Conservation (phyloP, 257 asterid species). For the Cruciata laevipes region DNA sequence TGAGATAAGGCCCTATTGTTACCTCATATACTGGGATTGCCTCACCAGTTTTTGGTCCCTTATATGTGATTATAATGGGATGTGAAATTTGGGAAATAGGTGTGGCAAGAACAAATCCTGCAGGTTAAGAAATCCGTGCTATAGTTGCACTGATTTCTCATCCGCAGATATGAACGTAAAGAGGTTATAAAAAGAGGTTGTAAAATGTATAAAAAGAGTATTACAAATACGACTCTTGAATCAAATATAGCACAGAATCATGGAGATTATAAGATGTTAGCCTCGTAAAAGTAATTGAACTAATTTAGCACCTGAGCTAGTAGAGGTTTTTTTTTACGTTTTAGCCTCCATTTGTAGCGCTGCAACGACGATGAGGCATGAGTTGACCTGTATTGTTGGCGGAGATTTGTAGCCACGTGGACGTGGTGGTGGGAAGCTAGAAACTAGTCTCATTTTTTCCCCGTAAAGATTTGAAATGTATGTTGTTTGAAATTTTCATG, state of each 20-base stretch:
- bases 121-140: background rate
- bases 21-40: background rate
- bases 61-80: background rate
- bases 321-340: background rate
- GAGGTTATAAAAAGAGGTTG: no score
- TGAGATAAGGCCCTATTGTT: constrained; percentile 59
- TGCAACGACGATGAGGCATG: background rate
- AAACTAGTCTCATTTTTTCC: background rate
- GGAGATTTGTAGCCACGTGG: background rate
- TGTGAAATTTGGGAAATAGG: background rate
- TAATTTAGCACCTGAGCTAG: background rate
- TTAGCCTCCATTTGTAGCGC: background rate
- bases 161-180: no score
- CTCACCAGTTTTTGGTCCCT: background rate
- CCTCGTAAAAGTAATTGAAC: no score
- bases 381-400: background rate
- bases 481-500: background rate
- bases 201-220: background rate
- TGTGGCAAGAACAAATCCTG: no score
- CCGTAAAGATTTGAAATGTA: background rate
- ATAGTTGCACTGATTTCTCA: no score
- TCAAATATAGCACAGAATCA: no score
- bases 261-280: no score
- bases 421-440: background rate
- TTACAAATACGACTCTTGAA: background rate